Conservation (phyloP, 441 rosid species). For the Capsella rubella region DNA sequence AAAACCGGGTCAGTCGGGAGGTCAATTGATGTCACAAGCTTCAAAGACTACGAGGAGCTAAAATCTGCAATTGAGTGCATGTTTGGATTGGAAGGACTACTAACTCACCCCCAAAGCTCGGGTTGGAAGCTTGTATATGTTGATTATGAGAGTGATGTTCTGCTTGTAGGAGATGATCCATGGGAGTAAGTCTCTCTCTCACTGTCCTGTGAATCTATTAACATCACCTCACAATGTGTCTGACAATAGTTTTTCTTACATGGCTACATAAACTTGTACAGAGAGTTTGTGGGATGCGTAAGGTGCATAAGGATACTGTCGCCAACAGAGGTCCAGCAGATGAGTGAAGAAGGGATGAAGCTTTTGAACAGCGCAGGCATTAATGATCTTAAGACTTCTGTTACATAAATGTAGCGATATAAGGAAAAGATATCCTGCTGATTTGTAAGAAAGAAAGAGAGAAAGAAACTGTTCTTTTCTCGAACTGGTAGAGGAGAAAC, state of each 20-base stretch:
- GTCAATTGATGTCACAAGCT: conserved; percentile 91
- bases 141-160: conserved; percentile 94
- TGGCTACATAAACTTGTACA: conserved; percentile 39
- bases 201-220: background rate
- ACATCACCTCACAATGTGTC: conserved; percentile 12
- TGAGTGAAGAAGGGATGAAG: conserved; percentile 99
- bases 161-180: conserved; percentile 97
- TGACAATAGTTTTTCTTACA: conserved; percentile 19
- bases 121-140: conserved; percentile 98
- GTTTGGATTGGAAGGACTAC: conserved; percentile 95
- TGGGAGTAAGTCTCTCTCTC: conserved; percentile 82
- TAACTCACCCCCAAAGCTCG: conserved; percentile 74
- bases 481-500: conserved; percentile 17
- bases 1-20: conserved; percentile 97
- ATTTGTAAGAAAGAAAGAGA: background rate
- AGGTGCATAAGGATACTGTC: conserved; percentile 97
- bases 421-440: background rate
- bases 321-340: conserved; percentile 94
- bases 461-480: conserved; percentile 29
- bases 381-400: conserved; percentile 55
- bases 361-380: conserved; percentile 77
- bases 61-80: conserved; percentile 86
- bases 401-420: conserved; percentile 38
- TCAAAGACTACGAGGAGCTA: conserved; percentile 80
- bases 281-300: conserved; percentile 96